Evolutionary conservation across 306 rosid genomes (phyloP), one percentile per base, ranked within the genome.

Genomic region (Fragaria iinumae): DNA sequence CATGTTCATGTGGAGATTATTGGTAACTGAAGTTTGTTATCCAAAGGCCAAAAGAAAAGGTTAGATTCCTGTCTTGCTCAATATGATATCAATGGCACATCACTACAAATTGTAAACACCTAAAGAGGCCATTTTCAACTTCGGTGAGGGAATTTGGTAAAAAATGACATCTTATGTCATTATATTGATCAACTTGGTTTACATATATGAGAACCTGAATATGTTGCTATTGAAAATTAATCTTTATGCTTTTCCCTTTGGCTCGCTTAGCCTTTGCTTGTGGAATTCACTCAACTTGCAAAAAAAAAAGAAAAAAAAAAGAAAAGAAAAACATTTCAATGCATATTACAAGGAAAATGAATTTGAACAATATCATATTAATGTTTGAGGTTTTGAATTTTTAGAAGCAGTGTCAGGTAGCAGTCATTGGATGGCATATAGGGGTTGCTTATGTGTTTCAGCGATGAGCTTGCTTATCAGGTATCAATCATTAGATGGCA

Each of bases 1-100:
- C 75, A 70, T 93, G 93, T 76, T 88, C 98, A 0, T 93, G 95
- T 73, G 83, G 89, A 59, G 95, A 93, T 81, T 93, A 93, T 80
- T 93, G 92, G 91, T 91, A 79, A 76, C 52, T 21, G 8, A 13
- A 45, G 64, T 53, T 72, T 36, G 66, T 34, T 53, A 16, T 34
- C 34, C 66, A 5, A 38, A 72, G 11, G 50, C 18, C 10, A 0
- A 71, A 32, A 17, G 2, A 29, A 27, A 71, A 11, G 75, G 44
- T 71, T 4, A 32, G 63, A 52, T 34, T 71, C 11, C 67, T 41
- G 25, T 53, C 59, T 57, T n/a, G 11, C 65, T 6, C 48, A 63
- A 16, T 49, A 48, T 43, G 55, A 27, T 53, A 47, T 29, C 29
- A 23, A 43, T 11, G 50, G n/a, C 25, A 20, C 25, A 39, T 16